Percentiles rank a stretch among this genome's conserved stretches.
These are phyloP conservation scores for Apiospora arundinis DNA, from an alignment of 2,329 filamentous ascomycete genomes.

Conservation along the genomic window DNA sequence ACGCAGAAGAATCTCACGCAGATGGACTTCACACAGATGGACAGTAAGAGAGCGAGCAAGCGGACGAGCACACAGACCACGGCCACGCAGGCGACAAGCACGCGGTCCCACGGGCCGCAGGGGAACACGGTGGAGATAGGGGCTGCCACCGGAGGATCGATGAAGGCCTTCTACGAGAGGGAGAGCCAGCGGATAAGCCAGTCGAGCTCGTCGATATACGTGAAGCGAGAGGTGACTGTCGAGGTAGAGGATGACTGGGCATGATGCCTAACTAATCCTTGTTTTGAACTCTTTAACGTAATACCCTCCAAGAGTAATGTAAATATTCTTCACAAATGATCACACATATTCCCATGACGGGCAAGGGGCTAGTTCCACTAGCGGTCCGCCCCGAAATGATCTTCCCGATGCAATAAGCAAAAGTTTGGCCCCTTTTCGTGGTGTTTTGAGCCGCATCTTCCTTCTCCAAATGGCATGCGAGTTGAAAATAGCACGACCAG, in stretches of 20 bases:
- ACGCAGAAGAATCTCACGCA: no score
- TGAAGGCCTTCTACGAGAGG: background rate
- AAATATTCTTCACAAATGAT: no score
- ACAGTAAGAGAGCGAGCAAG: background rate
- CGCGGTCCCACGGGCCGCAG: background rate
- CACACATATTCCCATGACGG: no score
- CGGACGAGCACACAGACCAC: background rate
- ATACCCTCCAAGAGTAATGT: background rate
- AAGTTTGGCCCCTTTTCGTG: background rate
- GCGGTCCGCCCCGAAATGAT: constrained; percentile 5
- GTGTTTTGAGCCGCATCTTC: background rate
- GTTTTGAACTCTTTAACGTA: background rate
- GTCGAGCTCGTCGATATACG: background rate
- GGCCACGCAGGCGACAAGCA: background rate
- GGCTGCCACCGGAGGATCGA: no score
- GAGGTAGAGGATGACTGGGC: background rate
- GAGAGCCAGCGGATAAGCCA: background rate
- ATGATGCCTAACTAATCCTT: background rate
- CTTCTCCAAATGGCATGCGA: background rate
- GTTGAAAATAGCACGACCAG: background rate
- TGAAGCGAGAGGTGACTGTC: background rate
- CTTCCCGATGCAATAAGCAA: background rate
- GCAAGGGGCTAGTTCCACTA: background rate
- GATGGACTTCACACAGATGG: no score
- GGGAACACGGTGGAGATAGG: constrained; percentile 8